Percentiles rank a stretch among this genome's conserved stretches.
phyloP scores from a whole-genome alignment of 768 basidiomycete genomes.

The Trametopsis cervina region DNA sequence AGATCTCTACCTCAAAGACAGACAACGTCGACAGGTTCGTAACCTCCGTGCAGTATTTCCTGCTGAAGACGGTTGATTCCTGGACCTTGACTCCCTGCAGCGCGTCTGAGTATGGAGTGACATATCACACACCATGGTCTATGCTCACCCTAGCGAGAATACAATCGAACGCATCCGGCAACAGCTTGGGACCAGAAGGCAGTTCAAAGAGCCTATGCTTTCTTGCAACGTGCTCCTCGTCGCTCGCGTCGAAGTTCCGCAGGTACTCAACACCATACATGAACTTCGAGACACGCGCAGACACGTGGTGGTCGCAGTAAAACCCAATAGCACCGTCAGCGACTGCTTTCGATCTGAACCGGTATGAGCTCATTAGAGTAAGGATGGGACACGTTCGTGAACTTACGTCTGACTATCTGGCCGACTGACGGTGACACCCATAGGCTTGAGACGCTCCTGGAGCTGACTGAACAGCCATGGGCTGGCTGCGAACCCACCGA shows the following conservation, averaged over 20 bases:
- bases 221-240: slow-evolving; percentile 60
- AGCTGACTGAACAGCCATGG: slow-evolving; percentile 75
- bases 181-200: slow-evolving; percentile 69
- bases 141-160: slow-evolving; percentile 58
- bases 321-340: slow-evolving; percentile 82
- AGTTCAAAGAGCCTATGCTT: slow-evolving; percentile 64
- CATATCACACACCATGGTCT: slow-evolving; percentile 6
- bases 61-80: slow-evolving; percentile 73
- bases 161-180: slow-evolving; percentile 80
- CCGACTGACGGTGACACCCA: slow-evolving; percentile 56
- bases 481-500: slow-evolving; percentile 79
- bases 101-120: slow-evolving; percentile 1
- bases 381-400: neutral
- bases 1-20: slow-evolving; percentile 79
- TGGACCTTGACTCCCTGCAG: slow-evolving; percentile 65
- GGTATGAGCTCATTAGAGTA: neutral
- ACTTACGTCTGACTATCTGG: slow-evolving; percentile 76
- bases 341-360: slow-evolving; percentile 71
- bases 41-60: slow-evolving; percentile 79
- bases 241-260: slow-evolving; percentile 55
- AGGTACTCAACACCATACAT: slow-evolving; percentile 82
- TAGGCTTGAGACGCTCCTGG: slow-evolving; percentile 55
- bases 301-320: slow-evolving; percentile 80
- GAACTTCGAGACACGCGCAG: slow-evolving; percentile 69
- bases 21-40: slow-evolving; percentile 69